Percentiles rank a stretch among this genome's conserved stretches.
Conservation (phyloP, 176 grass and related monocot genomes). For the Aegilops speltoides region DNA sequence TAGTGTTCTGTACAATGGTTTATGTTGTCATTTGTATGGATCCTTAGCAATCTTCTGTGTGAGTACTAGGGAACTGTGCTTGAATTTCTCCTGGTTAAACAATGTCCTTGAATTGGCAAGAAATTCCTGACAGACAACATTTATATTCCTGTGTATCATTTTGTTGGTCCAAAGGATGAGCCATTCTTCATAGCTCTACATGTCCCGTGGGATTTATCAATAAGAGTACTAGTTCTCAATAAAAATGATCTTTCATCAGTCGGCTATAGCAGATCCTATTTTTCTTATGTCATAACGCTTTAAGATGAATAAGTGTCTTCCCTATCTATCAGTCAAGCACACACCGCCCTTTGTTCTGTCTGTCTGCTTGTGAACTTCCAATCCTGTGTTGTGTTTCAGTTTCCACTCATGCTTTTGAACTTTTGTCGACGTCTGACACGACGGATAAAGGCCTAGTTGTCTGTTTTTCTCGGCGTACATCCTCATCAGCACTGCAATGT, state of each 20-base stretch:
- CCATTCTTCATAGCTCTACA: background rate
- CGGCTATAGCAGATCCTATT: background rate
- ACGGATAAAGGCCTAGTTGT: background rate
- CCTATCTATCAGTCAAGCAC: background rate
- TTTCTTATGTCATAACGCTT: background rate
- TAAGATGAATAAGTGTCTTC: background rate
- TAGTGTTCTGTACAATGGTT: background rate
- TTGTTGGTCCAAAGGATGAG: background rate
- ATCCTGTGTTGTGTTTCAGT: background rate
- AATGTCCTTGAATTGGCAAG: no score
- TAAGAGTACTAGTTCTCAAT: background rate
- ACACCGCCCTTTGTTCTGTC: background rate
- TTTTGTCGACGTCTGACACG: background rate
- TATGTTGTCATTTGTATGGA: background rate
- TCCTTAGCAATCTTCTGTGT: background rate
- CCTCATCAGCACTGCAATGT: background rate
- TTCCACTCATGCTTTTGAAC: background rate
- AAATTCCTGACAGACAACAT: no score
- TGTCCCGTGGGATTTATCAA: background rate
- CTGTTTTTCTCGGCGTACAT: background rate
- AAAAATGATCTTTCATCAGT: background rate
- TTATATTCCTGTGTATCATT: background rate
- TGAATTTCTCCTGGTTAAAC: no score
- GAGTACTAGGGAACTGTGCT: no score
- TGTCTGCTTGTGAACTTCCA: background rate